Percentiles rank a stretch among this genome's conserved stretches.
These are phyloP conservation scores for Phytophthora foliorum DNA, from an alignment of 352 stramenopile genomes.

Conservation along the genomic window DNA sequence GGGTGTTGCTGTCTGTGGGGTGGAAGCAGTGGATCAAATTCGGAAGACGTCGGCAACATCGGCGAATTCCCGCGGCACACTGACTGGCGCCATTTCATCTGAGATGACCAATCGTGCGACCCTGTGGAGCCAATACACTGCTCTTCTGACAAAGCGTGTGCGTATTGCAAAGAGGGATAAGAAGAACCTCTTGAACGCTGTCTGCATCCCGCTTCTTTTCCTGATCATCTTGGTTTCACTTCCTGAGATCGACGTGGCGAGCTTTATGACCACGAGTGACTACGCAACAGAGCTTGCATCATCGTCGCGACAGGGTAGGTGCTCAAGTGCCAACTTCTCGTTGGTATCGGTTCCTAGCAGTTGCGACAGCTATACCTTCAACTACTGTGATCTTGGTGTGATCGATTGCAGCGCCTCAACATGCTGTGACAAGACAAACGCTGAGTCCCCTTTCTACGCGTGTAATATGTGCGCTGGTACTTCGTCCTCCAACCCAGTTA, in stretches of 20 bases:
- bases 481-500: slow-evolving; percentile 29
- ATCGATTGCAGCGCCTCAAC: slow-evolving; percentile 52
- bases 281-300: slow-evolving; percentile 39
- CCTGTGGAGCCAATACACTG: slow-evolving; percentile 55
- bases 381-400: slow-evolving; percentile 57
- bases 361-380: slow-evolving; percentile 43
- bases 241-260: slow-evolving; percentile 67
- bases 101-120: slow-evolving; percentile 35
- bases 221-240: slow-evolving; percentile 59
- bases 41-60: slow-evolving; percentile 53
- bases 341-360: slow-evolving; percentile 27
- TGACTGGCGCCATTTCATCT: slow-evolving; percentile 27
- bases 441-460: slow-evolving; percentile 53
- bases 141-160: slow-evolving; percentile 65
- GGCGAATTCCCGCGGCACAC: slow-evolving; percentile 39
- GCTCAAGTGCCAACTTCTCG: slow-evolving; percentile 34
- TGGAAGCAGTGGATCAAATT: slow-evolving; percentile 41
- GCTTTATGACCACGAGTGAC: slow-evolving; percentile 49
- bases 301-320: slow-evolving; percentile 35
- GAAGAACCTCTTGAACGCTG: slow-evolving; percentile 66
- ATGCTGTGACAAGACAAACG: slow-evolving; percentile 53
- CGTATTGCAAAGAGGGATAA: slow-evolving; percentile 72
- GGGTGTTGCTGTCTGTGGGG: slow-evolving; percentile 15
- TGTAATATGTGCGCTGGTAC: slow-evolving; percentile 48
- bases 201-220: slow-evolving; percentile 73